Conservation (phyloP, 495 filamentous ascomycete genomes). For the Podospora conica region DNA sequence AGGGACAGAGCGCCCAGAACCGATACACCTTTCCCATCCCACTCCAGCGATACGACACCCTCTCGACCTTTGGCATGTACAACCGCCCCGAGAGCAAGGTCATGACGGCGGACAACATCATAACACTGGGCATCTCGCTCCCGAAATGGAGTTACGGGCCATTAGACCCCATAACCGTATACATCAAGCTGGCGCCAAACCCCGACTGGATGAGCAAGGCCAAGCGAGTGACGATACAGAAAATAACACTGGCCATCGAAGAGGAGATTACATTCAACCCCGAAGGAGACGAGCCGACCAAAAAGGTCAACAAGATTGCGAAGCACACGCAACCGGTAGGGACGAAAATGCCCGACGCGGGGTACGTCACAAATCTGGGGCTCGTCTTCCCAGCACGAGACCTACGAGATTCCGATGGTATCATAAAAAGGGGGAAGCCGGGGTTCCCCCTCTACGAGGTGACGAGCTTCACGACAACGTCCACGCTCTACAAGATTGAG, state of each 20-base stretch:
- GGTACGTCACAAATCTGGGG: slow-evolving; percentile 86
- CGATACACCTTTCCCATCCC: slow-evolving; percentile 91
- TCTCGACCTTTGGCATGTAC: slow-evolving; percentile 99
- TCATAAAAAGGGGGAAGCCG: slow-evolving; percentile 75
- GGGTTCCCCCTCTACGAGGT: slow-evolving; percentile 87
- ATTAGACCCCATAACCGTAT: slow-evolving; percentile 89
- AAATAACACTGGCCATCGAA: slow-evolving; percentile 89
- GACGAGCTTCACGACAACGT: slow-evolving; percentile 87
- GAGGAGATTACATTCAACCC: slow-evolving; percentile 98
- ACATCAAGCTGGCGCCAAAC: slow-evolving; percentile 88
- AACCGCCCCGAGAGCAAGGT: slow-evolving; percentile 88
- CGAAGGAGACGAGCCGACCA: slow-evolving; percentile 92
- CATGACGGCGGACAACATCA: slow-evolving; percentile 78
- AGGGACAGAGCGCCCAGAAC: slow-evolving; percentile 75
- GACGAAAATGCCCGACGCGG: slow-evolving; percentile 75
- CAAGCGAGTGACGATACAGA: slow-evolving; percentile 85
- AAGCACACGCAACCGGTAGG: slow-evolving; percentile 77
- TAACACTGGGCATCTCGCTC: slow-evolving; percentile 83
- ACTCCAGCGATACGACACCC: slow-evolving; percentile 84
- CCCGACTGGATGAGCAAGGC: slow-evolving; percentile 86
- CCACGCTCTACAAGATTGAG: slow-evolving; percentile 94
- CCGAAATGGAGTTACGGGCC: slow-evolving; percentile 97
- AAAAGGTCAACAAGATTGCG: slow-evolving; percentile 79
- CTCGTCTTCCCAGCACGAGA: slow-evolving; percentile 90
- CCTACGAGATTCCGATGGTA: slow-evolving; percentile 77